Evolutionary conservation across 2,329 filamentous ascomycete species (phyloP), one percentile per base, ranked within the genome.

Genomic region (Hypoxylon sp.): DNA sequence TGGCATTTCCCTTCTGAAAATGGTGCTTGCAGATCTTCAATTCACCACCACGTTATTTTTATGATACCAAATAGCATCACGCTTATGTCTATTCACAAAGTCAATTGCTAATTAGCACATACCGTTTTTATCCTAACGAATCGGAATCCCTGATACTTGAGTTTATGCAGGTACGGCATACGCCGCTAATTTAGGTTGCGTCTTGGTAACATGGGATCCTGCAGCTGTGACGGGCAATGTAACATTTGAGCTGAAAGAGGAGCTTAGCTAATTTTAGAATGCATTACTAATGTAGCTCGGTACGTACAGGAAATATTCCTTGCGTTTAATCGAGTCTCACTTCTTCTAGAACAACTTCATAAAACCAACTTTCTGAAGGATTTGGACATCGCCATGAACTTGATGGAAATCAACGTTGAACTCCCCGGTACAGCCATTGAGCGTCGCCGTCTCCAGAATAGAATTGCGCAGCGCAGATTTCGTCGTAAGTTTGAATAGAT

Each of bases 391-490:
- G n/a, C n/a, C n/a, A n/a, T n/a, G n/a, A n/a, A 27, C 20, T 13
- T 2, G 1, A 51, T 46, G 35, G 48, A 51, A 15, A 29, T 51
- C 19, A 42, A 42, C 15, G 31, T 51, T 7, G 32, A 51, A 42
- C 8, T 51, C 2, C 41, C 41, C 3, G 21, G 13, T 5, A 26
- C 44, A 15, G 35, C 48, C 3, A 30, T 17, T 20, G 41, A 54
- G 21, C 51, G 51, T 36, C 45, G 51, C 16, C 35, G 38, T 11
- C 29, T 54, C 16, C 38, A 50, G 41, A 54, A 50, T 36, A 26
- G 51, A 12, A 30, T 45, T 32, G 51, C 51, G 1, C 44, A 54
- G 37, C 37, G 51, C 27, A 54, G 31, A 16, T 54, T 54, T 31
- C 51, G 45, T 16, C 38, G 44, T 50, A 44, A 54, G 44, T 51